phyloP scores from a whole-genome alignment of 106 monocot genomes.

The Apostasia ramifera region DNA sequence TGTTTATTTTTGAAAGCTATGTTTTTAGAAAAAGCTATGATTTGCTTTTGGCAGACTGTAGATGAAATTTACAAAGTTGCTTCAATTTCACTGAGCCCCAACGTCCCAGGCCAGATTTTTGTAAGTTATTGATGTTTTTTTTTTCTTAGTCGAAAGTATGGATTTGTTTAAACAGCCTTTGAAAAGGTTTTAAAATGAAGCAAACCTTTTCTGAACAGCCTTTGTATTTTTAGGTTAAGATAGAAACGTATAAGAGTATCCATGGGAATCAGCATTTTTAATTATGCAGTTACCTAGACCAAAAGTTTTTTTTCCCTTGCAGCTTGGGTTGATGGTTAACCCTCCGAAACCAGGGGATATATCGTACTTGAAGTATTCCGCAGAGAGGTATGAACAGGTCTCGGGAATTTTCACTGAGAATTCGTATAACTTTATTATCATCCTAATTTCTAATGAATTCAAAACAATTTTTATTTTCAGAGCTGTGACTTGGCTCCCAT shows the following conservation, averaged over 20 bases:
- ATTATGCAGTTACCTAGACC: not conserved
- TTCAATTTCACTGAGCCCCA: constrained; percentile 92
- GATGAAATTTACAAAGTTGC: constrained; percentile 99
- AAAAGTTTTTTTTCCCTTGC: constrained; percentile 20
- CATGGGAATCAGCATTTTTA: too few relatives aligned
- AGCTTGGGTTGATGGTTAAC: constrained; percentile 99
- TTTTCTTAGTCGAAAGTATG: not conserved
- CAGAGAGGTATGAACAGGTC: constrained; percentile 60
- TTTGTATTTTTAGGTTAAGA: not conserved
- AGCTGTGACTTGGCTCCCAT: too few relatives aligned
- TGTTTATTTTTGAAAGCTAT: too few relatives aligned
- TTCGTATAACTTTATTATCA: not conserved
- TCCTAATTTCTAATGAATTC: too few relatives aligned
- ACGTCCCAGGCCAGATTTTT: constrained; percentile 97
- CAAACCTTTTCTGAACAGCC: not conserved
- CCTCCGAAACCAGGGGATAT: constrained; percentile 97
- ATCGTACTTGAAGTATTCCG: constrained; percentile 70
- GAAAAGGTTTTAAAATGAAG: not conserved
- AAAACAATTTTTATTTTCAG: too few relatives aligned
- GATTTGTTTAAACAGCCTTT: not conserved
- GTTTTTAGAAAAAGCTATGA: too few relatives aligned
- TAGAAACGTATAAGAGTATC: not conserved
- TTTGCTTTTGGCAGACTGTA: constrained; percentile 46
- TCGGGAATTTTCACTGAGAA: not conserved
- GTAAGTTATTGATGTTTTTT: constrained; percentile 52